Base-by-base conservation (phyloP, 2,329 filamentous ascomycete genomes). In the Aspergillus spinulosporus region DNA sequence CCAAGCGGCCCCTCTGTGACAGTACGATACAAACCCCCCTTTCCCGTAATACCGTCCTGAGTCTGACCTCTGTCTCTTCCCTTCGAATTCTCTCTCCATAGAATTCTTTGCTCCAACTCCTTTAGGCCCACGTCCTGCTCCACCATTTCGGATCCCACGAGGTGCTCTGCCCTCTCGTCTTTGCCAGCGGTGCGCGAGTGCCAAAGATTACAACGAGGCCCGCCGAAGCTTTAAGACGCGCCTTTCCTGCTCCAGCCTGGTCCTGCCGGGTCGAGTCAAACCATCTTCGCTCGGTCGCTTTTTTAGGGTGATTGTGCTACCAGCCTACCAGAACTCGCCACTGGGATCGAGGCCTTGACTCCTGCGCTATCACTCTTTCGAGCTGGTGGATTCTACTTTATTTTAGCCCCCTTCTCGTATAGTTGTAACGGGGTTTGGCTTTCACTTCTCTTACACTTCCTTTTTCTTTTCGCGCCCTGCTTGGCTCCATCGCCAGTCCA, bases 121-220 rank as follows among this genome's bases (percentile, higher is more conserved):
- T 62, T 66, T 62, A 54, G 62, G 60, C 64, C 67, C 66, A 68
- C 66, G 58, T 62, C 59, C 61, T 26, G 64, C 60, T 69, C 69
- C 70, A 72, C 68, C 60, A 56, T 59, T 68, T 72, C 71, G 71
- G 69, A 72, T 70, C 68, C 69, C 72, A 74, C 70, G 70, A 72
- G 69, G 67, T 62, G 60, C 61, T 63, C 64, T 66, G 59, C 62
- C 55, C 49, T 62, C 61, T 56, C 59, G 55, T 58, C 36, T 39
- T 5, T 39, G 36, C 36, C 36, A 14, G 5, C 36, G 36, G 11
- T 39, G 36, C 36, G 36, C 36, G 36, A 39, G 36, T 39, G 11
- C 36, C 5, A 11, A 39, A 39, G 36, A 39, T 39, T n/a, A 39
- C 9, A 39, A 39, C 36, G 36, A 39, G 36, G 36, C 11, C 26